phyloP scores from a whole-genome alignment of 768 basidiomycete species.

The Chalciporus pseudorubinellus region DNA sequence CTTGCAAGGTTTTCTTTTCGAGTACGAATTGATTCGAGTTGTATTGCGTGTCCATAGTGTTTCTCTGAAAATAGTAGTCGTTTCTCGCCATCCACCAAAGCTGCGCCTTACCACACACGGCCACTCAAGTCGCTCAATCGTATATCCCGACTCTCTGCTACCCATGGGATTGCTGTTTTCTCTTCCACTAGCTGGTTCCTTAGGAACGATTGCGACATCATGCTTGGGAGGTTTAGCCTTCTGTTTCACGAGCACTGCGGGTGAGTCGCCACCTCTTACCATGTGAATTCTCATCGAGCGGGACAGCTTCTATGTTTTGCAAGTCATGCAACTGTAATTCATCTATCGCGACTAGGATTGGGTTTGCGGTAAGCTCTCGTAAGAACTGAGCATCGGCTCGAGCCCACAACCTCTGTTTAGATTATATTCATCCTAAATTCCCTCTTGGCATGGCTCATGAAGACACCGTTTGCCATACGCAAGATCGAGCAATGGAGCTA shows the following conservation, averaged over 20 bases:
- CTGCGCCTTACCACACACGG: too few species aligned
- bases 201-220: slow-evolving; percentile 75
- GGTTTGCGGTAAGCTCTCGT: slow-evolving; percentile 71
- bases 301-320: slow-evolving; percentile 88
- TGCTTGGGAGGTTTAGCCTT: slow-evolving; percentile 82
- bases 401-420: slow-evolving; percentile 37
- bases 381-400: not conserved
- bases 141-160: not conserved
- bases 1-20: too few species aligned
- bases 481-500: slow-evolving; percentile 91
- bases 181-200: slow-evolving; percentile 63
- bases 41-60: too few species aligned
- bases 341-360: slow-evolving; percentile 94
- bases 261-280: slow-evolving; percentile 40
- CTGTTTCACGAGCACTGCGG: slow-evolving; percentile 84
- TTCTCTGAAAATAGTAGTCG: too few species aligned
- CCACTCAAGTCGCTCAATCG: too few species aligned
- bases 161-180: slow-evolving; percentile 74
- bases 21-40: too few species aligned
- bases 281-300: slow-evolving; percentile 6
- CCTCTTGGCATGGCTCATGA: slow-evolving; percentile 95
- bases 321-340: slow-evolving; percentile 99
- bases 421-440: slow-evolving; percentile 96
- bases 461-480: slow-evolving; percentile 81
- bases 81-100: too few species aligned